Evolutionary conservation across 768 basidiomycete genomes (phyloP), one percentile per base, ranked within the genome.

Genomic region (Auriscalpium orientale): DNA sequence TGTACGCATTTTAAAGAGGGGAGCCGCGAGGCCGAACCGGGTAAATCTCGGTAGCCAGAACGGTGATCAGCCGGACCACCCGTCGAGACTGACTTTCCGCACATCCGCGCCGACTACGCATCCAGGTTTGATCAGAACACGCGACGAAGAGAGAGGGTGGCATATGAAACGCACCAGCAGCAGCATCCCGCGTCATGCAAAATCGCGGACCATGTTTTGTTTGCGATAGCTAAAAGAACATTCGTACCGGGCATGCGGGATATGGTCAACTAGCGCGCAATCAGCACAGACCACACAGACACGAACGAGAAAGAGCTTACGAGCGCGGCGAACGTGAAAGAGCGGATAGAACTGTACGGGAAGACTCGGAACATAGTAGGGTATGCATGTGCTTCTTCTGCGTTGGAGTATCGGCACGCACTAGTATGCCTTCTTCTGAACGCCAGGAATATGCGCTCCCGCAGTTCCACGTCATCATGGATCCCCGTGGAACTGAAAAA

Each of bases 151-250:
- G 28, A 3, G 28, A 28, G 28, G 28, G 28, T 28, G 28, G 28
- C 22, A 28, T 28, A 28, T 2, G 22, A 28, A 9, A 58, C 76
- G 55, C 49, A 79, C n/a, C n/a, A n/a, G n/a, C 77, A 70, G 60
- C 76, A 77, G 56, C 74, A 79, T 10, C 73, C 77, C 13, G 74
- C 63, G 43, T 80, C 78, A 15, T 80, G 66, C 18, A 78, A 62
- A 5, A 79, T 65, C 0, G 70, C 74, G 6, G n/a, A 66, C 66
- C 1, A 56, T 51, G 16, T 69, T 69, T 33, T 71, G 68, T 58
- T 64, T 11, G 70, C 76, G 11, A 79, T 66, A 37, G 64, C 62
- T n/a, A n/a, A n/a, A 2, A 79, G 66, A 4, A 74, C 57, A 7
- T 64, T 57, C n/a, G 55, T 72, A 72, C 5, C 63, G 2, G 65